Evolutionary conservation across 352 stramenopile genomes (phyloP).

Genomic region (Phytophthora kernoviae): DNA sequence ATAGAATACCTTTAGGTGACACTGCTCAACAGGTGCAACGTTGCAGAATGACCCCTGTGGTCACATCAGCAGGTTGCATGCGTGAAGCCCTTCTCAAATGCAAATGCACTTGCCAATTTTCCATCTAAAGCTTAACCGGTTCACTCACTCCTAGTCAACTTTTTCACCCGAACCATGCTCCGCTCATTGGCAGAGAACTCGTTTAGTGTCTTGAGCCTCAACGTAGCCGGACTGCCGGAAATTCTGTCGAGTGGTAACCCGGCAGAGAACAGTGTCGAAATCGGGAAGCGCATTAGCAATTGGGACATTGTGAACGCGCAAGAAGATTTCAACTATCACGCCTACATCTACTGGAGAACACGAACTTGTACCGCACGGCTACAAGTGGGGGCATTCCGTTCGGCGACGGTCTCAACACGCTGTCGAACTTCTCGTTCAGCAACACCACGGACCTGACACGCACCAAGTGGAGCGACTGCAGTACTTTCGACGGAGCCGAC

Average conservation of each 20-base stretch:
- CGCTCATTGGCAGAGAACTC: conserved; percentile 37
- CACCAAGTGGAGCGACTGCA: conserved; percentile 44
- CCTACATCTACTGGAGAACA: conserved; percentile 47
- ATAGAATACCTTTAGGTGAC: no score
- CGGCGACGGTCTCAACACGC: conserved; percentile 55
- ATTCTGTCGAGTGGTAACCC: conserved; percentile 55
- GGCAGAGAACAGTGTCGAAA: conserved; percentile 46
- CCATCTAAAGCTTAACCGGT: conserved; percentile 7
- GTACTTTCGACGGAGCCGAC: conserved; percentile 36
- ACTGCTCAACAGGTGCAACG: no score
- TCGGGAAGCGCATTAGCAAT: conserved; percentile 45
- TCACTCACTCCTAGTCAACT: not conserved
- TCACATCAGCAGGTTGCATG: no score
- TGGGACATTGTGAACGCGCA: conserved; percentile 45
- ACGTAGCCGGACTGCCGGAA: conserved; percentile 49
- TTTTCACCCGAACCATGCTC: conserved; percentile 22
- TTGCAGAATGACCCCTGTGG: no score
- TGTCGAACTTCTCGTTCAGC: conserved; percentile 50
- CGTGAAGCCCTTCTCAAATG: no score
- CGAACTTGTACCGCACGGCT: conserved; percentile 44
- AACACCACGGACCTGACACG: conserved; percentile 38
- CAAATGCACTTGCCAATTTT: conserved; percentile 11
- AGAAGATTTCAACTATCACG: conserved; percentile 53
- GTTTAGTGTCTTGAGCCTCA: conserved; percentile 51
- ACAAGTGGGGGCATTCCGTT: conserved; percentile 52